Base-by-base conservation (phyloP, 306 rosid species). In the Ochetophila trinervis region DNA sequence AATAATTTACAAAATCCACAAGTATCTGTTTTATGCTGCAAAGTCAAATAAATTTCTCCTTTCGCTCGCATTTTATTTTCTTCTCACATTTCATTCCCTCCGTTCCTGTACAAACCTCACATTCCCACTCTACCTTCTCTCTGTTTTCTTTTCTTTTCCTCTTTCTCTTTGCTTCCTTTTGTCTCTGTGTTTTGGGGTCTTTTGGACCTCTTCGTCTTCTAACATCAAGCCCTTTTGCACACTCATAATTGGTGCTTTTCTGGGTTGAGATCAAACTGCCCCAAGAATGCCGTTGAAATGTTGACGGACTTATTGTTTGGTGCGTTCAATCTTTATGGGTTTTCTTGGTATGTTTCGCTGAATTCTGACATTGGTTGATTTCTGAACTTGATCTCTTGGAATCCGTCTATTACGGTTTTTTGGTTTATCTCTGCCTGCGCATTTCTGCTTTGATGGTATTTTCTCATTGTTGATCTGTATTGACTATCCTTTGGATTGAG, bases 281-380 rank as follows among this genome's bases (percentile, higher is more conserved):
- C 21, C 21, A 49, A 68, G 36, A 60, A 78, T 80, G 84, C 60
- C 61, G 16, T 68, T 72, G 69, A 53, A 61, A 79, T 79, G 71
- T 40, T 70, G 78, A 55, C 15, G 60, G 20, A 51, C 76, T 68
- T 57, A 62, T 61, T 72, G 54, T 74, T 64, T 77, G 44, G 50
- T 24, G 60, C 1, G 48, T 66, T 63, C n/a, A 36, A 54, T 72
- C 62, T 65, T 63, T 53, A 51, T 62, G 67, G 54, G 52, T 60
- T 82, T 65, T 74, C 57, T 56, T 68, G 66, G 59, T 60, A 58
- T 78, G 24, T 68, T 53, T 65, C 60, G 55, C 71, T 72, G 66
- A 76, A 75, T 67, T 68, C 61, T 32, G 81, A 68, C 34, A 68
- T 79, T 76, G 85, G 74, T 63, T 86, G 69, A 72, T 74, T 66